Conservation (phyloP, 2,329 filamentous ascomycete genomes). For the Diplodia scrobiculata region DNA sequence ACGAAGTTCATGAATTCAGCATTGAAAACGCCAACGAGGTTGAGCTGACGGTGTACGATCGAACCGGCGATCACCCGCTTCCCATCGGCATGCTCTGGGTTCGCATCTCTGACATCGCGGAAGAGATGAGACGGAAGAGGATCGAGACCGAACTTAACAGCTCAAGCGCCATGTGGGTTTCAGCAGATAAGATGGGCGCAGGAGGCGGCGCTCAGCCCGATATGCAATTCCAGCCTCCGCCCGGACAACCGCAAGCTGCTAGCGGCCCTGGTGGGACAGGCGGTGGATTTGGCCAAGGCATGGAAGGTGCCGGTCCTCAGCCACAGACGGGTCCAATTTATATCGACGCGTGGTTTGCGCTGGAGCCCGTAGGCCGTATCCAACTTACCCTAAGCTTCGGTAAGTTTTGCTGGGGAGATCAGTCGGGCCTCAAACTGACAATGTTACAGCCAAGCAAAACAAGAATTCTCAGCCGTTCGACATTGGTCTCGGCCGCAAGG, state of each 20-base stretch:
- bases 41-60: conserved; percentile 96
- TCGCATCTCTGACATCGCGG: conserved; percentile 92
- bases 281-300: conserved; percentile 41
- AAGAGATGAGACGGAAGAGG: conserved; percentile 95
- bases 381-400: conserved; percentile 86
- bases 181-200: conserved; percentile 88
- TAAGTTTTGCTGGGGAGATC: conserved; percentile 39
- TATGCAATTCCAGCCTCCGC: conserved; percentile 57
- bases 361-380: conserved; percentile 91
- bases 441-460: conserved; percentile 70
- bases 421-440: conserved; percentile 7
- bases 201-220: conserved; percentile 55
- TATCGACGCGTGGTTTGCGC: conserved; percentile 94
- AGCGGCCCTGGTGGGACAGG: conserved; percentile 43
- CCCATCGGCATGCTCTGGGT: conserved; percentile 97
- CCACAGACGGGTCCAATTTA: conserved; percentile 59
- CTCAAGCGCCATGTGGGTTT: conserved; percentile 79
- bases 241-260: conserved; percentile 42
- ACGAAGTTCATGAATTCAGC: conserved; percentile 86
- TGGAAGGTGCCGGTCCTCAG: conserved; percentile 42
- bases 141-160: conserved; percentile 94
- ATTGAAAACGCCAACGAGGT: conserved; percentile 99
- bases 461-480: conserved; percentile 82
- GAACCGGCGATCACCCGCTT: conserved; percentile 78
- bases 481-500: conserved; percentile 88